phyloP scores from a whole-genome alignment of 2,329 filamentous ascomycete species.

The Cercospora sp. region DNA sequence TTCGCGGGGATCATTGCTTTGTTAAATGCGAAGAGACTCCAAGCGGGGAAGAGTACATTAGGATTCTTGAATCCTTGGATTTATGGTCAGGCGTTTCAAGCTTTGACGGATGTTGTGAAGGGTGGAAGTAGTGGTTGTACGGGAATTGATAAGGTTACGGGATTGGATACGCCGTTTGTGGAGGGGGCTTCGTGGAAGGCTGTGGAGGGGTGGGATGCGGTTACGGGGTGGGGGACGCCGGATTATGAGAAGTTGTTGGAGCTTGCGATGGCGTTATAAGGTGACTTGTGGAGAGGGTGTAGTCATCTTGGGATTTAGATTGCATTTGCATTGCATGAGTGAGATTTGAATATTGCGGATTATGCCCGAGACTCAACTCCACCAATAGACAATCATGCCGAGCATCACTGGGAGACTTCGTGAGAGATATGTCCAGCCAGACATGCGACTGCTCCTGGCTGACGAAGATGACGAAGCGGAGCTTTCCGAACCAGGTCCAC shows the following conservation, averaged over 20 bases:
- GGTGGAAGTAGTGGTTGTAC: conserved; percentile 44
- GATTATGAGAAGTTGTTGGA: conserved; percentile 28
- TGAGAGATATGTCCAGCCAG: neutral
- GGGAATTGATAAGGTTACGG: conserved; percentile 32
- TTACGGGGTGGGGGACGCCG: conserved; percentile 38
- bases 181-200: conserved; percentile 27
- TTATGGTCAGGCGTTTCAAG: conserved; percentile 50
- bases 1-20: conserved; percentile 48
- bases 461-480: neutral
- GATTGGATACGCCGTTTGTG: conserved; percentile 18
- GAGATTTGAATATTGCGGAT: neutral
- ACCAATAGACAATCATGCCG: neutral
- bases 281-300: neutral
- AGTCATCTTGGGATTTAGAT: neutral
- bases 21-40: conserved; percentile 30
- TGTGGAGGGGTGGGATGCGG: conserved; percentile 37
- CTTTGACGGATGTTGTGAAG: conserved; percentile 51
- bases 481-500: neutral
- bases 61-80: conserved; percentile 64
- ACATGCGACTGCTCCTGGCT: neutral
- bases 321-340: no score
- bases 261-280: conserved; percentile 17
- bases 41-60: conserved; percentile 49
- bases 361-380: neutral
- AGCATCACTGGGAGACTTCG: neutral